Base-by-base conservation (phyloP, 441 rosid species). In the Adansonia gregorii region DNA sequence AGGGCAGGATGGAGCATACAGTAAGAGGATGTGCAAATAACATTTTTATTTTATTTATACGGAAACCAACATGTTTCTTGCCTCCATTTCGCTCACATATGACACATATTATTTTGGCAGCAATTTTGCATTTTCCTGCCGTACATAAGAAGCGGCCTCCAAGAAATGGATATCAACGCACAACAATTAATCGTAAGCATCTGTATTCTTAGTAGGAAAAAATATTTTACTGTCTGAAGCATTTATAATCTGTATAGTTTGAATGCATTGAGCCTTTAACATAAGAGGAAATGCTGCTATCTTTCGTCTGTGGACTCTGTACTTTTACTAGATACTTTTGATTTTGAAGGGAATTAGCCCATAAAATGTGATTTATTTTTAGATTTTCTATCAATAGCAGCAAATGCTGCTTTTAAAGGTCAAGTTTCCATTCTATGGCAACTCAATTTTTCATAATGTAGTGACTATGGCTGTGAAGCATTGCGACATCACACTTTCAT, bases 1-100 rank as follows among this genome's bases (percentile, higher is more conserved):
- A 65, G 95, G 93, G 75, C 99, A 93, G 86, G 98, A 94, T 85
- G 99, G 99, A 79, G 89, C 95, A 82, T 97, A 97, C 67, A 93
- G 99, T 97, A 88, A 92, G 99, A 69, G 24, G 78, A 75, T 76
- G 75, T 51, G 41, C 61, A 27, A 73, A 46, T 70, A 60, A 70
- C 76, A 52, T 6, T 73, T 52, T 20, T 27, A 46, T 39, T 72
- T 74, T 56, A 63, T 60, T 61, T n/a, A 41, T 2, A 73, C n/a
- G 72, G 70, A 70, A 19, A 22, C 76, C 39, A 74, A 76, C 15
- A 63, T 67, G 76, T 24, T 75, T 73, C 22, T 66, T 85, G 73
- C 76, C 73, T 73, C 52, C 76, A 55, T 74, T 75, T 87, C 45
- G 48, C 78, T 88, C 69, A 72, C 49, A 63, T 55, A 22, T 52